Base-by-base conservation (phyloP, 257 asterid species). In the Hygrophila difformis region DNA sequence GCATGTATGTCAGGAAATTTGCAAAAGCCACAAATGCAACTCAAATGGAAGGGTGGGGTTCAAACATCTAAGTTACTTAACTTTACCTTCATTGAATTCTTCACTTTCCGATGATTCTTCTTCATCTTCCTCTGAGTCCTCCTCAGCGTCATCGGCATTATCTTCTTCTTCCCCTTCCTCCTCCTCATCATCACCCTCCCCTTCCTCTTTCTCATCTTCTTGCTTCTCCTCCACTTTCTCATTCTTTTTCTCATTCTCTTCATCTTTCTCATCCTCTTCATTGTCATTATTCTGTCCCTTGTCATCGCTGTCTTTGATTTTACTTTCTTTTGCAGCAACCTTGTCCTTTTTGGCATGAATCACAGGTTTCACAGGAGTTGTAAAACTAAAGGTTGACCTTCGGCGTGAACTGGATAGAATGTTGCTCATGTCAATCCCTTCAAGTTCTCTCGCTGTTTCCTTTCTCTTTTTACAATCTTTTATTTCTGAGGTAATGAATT, bases 391-490 rank as follows among this genome's bases (percentile, higher is more conserved):
- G 3, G 92, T 65, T 18, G 98, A 79, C 76, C 98, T 75, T 65
- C 98, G 72, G 59, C 98, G 76, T 47, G 93, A 69, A 59, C 96
- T 85, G 48, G 96, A 71, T 64, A 89, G 78, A 51, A 89, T 85
- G 74, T 89, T 89, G 72, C 93, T 77, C 65, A 56, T 65, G 73
- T 89, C 98, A 61, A 89, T 89, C 54, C 96, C 98, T 75, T 89
- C 98, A 44, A 89, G 89, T 71, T 89, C 98, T 74, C 65, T 82
- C 43, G 87, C 96, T 52, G 61, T 85, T 33, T 85, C 88, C 75
- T 82, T 89, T 76, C 72, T 85, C 82, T 65, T 85, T 68, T 53
- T 75, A 61, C 94, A 87, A 51, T 85, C 92, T 59, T 82, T 82
- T 54, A 85, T 89, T 66, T 89, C 96, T 89, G 73, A 26, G 59